A percentile compares a stretch with the other conserved stretches of the same genome.
Evolutionary conservation across 2,329 filamentous ascomycete species (phyloP).

Genomic region (Colletotrichum sp.): DNA sequence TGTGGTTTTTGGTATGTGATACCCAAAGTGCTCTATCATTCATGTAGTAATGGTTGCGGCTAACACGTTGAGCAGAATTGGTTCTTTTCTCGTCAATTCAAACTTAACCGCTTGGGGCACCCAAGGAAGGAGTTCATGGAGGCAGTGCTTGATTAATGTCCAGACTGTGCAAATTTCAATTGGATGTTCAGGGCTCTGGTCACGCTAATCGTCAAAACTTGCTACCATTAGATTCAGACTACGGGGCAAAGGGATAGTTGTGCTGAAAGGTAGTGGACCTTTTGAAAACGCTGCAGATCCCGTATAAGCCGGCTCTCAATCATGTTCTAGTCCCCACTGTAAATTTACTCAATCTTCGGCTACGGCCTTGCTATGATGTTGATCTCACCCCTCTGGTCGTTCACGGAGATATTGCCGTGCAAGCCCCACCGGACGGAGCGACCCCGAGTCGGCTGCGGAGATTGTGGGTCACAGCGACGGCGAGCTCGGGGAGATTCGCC

Average conservation of each 20-base stretch:
- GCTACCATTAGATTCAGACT: accelerated
- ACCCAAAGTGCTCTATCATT: not conserved
- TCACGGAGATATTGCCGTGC: not conserved
- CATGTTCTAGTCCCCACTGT: accelerated
- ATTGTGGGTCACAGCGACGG: not conserved
- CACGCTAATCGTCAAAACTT: not conserved
- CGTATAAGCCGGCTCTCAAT: not conserved
- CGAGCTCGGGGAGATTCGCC: not conserved
- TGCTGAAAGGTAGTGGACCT: not conserved
- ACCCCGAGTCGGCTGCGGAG: not conserved
- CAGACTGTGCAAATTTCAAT: not conserved
- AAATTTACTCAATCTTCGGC: not conserved
- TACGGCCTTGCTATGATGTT: not conserved
- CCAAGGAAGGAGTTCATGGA: not conserved
- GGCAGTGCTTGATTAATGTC: accelerated
- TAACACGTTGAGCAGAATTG: not conserved
- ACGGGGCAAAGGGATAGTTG: not conserved
- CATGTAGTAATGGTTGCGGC: not conserved
- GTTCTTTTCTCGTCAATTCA: not conserved
- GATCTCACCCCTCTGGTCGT: not conserved
- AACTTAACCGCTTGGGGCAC: not conserved
- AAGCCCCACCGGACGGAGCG: not conserved
- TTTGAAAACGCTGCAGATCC: not conserved
- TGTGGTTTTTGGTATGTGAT: not conserved
- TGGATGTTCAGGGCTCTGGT: not conserved